Conservation (phyloP, 345 rosid genomes). For the Eucalyptus curtisii region DNA sequence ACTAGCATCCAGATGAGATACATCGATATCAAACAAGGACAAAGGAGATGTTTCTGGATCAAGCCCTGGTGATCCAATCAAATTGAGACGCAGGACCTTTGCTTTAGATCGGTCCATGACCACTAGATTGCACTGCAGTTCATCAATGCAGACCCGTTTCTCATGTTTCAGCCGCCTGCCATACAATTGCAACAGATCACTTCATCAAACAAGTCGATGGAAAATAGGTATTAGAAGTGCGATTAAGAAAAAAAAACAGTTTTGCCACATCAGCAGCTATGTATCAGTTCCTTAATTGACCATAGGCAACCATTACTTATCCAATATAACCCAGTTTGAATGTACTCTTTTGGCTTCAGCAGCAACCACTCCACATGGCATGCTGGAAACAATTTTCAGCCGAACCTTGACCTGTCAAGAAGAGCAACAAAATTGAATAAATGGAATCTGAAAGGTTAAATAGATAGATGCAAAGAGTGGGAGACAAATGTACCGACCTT, state of each 20-base stretch:
- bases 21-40: conserved; percentile 12
- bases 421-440: not conserved
- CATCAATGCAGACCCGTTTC: conserved; percentile 69
- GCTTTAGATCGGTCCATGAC: conserved; percentile 81
- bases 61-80: conserved; percentile 53
- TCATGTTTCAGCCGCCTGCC: conserved; percentile 72
- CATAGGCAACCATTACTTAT: conserved; percentile 41
- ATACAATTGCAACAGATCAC: not conserved
- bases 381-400: conserved; percentile 64
- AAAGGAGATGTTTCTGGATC: conserved; percentile 28
- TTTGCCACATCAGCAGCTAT: not conserved
- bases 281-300: not conserved
- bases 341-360: conserved; percentile 65
- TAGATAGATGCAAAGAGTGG: not conserved
- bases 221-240: not conserved
- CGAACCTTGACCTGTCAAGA: conserved; percentile 68
- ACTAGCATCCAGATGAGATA: conserved; percentile 19
- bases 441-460: not conserved
- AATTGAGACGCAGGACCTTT: conserved; percentile 79
- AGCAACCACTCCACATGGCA: conserved; percentile 74
- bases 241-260: not conserved
- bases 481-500: conserved; percentile 28
- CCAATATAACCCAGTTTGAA: conserved; percentile 91
- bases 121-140: conserved; percentile 88
- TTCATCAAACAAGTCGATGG: not conserved